A percentile compares a stretch with the other conserved stretches of the same genome.
phyloP scores from a whole-genome alignment of 495 filamentous ascomycete species.

The Aspergillus homomorphus region DNA sequence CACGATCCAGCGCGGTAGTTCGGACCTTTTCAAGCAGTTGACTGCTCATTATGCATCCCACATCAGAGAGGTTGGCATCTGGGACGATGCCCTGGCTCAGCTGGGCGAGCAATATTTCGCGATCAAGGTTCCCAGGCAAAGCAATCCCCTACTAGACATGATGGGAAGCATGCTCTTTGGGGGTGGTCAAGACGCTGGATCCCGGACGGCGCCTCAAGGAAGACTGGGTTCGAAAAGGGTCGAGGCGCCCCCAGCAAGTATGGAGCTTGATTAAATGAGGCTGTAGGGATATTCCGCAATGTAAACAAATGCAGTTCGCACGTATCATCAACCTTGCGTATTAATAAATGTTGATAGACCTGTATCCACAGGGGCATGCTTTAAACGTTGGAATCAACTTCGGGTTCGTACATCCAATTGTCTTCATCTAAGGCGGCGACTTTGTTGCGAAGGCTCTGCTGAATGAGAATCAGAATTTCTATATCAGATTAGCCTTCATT shows the following conservation, averaged over 20 bases:
- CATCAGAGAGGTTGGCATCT: slow-evolving; percentile 68
- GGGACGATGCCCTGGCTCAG: slow-evolving; percentile 81
- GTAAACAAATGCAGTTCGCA: slow-evolving; percentile 5
- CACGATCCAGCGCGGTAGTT: slow-evolving; percentile 73
- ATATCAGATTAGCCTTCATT: slow-evolving; percentile 20
- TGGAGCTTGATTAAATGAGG: slow-evolving; percentile 51
- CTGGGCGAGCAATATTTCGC: slow-evolving; percentile 96
- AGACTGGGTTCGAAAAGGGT: slow-evolving; percentile 42
- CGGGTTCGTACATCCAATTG: slow-evolving; percentile 87
- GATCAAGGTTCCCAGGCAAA: slow-evolving; percentile 84
- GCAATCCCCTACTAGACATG: slow-evolving; percentile 93
- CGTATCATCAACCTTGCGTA: slow-evolving; percentile 14
- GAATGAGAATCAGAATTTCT: slow-evolving; percentile 72
- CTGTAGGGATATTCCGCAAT: slow-evolving; percentile 1
- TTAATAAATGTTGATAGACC: slow-evolving; percentile 19
- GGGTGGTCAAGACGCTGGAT: slow-evolving; percentile 45
- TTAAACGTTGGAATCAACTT: slow-evolving; percentile 42
- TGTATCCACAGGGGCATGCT: slow-evolving; percentile 2
- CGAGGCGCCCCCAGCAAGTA: slow-evolving; percentile 47
- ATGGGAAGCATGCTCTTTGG: slow-evolving; percentile 93
- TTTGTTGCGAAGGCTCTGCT: slow-evolving; percentile 67
- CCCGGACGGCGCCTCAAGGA: slow-evolving; percentile 34
- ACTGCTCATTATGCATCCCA: slow-evolving; percentile 75
- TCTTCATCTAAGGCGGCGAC: slow-evolving; percentile 74
- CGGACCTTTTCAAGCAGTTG: slow-evolving; percentile 79